Percentiles rank a stretch among this genome's conserved stretches.
These are phyloP conservation scores for Penicillium flavigenum DNA, from an alignment of 495 filamentous ascomycete species.

Conservation along the genomic window DNA sequence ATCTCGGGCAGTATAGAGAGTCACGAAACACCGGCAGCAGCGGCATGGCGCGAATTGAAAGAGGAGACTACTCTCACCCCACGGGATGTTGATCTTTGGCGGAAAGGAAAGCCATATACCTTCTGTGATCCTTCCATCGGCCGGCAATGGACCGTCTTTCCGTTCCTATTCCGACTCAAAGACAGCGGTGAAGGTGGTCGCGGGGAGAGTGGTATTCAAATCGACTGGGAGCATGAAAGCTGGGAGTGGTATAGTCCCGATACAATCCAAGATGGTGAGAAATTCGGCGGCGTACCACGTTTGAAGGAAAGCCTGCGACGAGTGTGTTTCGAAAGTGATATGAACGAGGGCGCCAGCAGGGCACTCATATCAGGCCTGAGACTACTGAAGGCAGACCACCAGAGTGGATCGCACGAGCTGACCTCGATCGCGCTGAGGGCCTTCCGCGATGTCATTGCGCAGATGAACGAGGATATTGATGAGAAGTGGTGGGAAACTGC, in stretches of 20 bases:
- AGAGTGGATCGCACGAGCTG: conserved; percentile 58
- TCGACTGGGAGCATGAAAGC: conserved; percentile 63
- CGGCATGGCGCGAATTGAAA: conserved; percentile 60
- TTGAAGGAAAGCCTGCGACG: conserved; percentile 55
- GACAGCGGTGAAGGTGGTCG: conserved; percentile 18
- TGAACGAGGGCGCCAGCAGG: conserved; percentile 39
- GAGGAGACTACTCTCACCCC: conserved; percentile 60
- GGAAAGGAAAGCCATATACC: conserved; percentile 57
- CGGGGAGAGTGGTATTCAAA: conserved; percentile 45
- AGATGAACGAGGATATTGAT: conserved; percentile 20
- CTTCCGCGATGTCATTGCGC: conserved; percentile 44
- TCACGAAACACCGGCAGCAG: conserved; percentile 49
- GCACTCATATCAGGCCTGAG: conserved; percentile 48
- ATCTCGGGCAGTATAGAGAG: conserved; percentile 61
- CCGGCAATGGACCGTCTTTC: conserved; percentile 62
- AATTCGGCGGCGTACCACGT: conserved; percentile 53
- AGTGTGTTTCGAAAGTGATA: conserved; percentile 54
- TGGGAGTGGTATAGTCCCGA: conserved; percentile 57
- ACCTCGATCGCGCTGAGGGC: conserved; percentile 47
- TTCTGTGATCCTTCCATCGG: conserved; percentile 53
- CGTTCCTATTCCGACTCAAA: conserved; percentile 59
- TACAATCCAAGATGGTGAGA: conserved; percentile 37
- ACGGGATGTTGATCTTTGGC: conserved; percentile 47
- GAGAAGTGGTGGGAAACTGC: conserved; percentile 53
- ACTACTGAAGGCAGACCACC: conserved; percentile 49